Percentiles rank a stretch among this genome's conserved stretches.
Evolutionary conservation across 2,329 filamentous ascomycete genomes (phyloP).

Genomic region (Diaporthe sp.): DNA sequence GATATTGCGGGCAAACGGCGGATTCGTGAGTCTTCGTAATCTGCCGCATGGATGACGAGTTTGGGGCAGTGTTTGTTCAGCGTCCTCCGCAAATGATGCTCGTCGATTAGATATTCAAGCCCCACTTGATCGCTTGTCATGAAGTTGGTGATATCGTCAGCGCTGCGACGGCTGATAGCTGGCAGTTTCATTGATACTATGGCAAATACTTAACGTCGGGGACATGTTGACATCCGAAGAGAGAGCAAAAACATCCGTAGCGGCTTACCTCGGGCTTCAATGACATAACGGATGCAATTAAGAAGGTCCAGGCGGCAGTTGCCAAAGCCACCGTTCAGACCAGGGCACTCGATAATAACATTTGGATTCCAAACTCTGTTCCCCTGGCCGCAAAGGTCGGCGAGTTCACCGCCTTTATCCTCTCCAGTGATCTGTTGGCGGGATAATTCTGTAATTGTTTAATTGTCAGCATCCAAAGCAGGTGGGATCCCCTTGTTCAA

Average conservation of each 20-base stretch:
- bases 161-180: neutral
- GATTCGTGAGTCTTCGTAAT: neutral
- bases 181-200: neutral
- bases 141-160: neutral
- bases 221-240: neutral
- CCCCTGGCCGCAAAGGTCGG: neutral
- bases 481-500: neutral
- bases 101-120: neutral
- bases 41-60: neutral
- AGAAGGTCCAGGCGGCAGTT: neutral
- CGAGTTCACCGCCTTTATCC: neutral
- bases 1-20: neutral
- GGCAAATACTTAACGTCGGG: neutral
- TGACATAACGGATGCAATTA: neutral
- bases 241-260: neutral
- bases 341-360: neutral
- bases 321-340: neutral
- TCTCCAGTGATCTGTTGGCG: conserved; percentile 3
- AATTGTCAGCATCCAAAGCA: neutral
- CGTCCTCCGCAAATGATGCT: neutral
- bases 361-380: neutral
- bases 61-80: neutral
- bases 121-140: neutral
- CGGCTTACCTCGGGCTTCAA: neutral
- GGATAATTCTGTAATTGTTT: neutral